Conservation (phyloP, 768 basidiomycete species). For the Trametes villosa region DNA sequence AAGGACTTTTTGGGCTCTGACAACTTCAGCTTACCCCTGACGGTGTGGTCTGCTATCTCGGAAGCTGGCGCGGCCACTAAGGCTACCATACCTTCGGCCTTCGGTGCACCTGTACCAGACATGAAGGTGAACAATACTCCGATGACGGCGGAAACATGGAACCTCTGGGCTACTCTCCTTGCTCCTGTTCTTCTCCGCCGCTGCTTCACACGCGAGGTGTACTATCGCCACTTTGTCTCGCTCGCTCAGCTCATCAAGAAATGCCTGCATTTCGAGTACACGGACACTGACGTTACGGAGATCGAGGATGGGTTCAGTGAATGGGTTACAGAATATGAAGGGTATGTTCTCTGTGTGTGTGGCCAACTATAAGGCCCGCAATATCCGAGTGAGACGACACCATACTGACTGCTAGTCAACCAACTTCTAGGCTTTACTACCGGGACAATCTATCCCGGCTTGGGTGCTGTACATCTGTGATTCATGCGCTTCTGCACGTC, state of each 20-base stretch:
- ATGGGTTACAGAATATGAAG: slow-evolving; percentile 46
- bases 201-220: slow-evolving; percentile 29
- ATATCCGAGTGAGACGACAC: too few relatives aligned
- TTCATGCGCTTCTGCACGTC: too few relatives aligned
- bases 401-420: too few relatives aligned
- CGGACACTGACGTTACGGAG: slow-evolving; percentile 29
- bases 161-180: slow-evolving; percentile 30
- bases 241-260: slow-evolving; percentile 43
- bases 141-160: slow-evolving; percentile 33
- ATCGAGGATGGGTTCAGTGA: slow-evolving; percentile 36
- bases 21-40: slow-evolving; percentile 3
- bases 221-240: slow-evolving; percentile 48
- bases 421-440: too few relatives aligned
- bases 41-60: slow-evolving; percentile 30
- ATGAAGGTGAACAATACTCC: slow-evolving; percentile 14
- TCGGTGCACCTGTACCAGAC: slow-evolving; percentile 23
- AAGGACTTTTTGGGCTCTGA: slow-evolving; percentile 25
- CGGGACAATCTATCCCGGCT: too few relatives aligned
- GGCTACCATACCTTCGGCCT: slow-evolving; percentile 29
- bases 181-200: slow-evolving; percentile 28
- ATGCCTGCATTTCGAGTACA: slow-evolving; percentile 43
- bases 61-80: slow-evolving; percentile 12
- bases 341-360: slow-evolving; percentile 29
- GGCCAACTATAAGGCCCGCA: too few relatives aligned
- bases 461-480: too few relatives aligned